Percentiles rank a stretch among this genome's conserved stretches.
phyloP scores from a whole-genome alignment of 148 eudicot genomes.

The Arctostaphylos glauca region DNA sequence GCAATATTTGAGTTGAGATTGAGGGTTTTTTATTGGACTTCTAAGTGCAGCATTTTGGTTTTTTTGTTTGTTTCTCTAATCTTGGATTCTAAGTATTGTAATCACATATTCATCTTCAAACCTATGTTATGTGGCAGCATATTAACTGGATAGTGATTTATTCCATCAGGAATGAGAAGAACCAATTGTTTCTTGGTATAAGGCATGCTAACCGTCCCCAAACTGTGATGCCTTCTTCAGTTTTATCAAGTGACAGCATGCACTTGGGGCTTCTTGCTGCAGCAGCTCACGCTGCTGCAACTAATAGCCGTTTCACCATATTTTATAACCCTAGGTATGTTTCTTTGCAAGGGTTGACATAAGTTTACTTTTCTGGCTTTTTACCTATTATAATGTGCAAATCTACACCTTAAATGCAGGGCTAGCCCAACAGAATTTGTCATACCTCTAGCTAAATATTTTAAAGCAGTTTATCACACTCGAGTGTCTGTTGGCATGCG shows the following conservation, averaged over 20 bases:
- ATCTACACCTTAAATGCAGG: constrained; percentile 32
- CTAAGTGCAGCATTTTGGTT: not conserved
- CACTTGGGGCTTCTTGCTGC: constrained; percentile 95
- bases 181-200: constrained; percentile 86
- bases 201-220: constrained; percentile 86
- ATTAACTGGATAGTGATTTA: not conserved
- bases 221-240: constrained; percentile 94
- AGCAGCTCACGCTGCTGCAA: constrained; percentile 94
- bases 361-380: not conserved
- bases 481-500: constrained; percentile 97
- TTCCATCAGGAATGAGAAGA: constrained; percentile 74
- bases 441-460: constrained; percentile 81
- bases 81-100: not conserved
- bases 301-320: constrained; percentile 84
- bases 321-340: constrained; percentile 80
- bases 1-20: not conserved
- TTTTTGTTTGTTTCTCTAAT: not conserved
- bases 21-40: not conserved
- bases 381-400: not conserved
- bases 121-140: not conserved
- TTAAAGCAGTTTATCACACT: constrained; percentile 84
- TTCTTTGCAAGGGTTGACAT: not conserved
- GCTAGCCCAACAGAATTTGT: constrained; percentile 94
- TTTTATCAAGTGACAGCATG: constrained; percentile 95
- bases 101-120: not conserved